phyloP scores from a whole-genome alignment of 2,329 filamentous ascomycete species.

The Epichloe aotearoae region DNA sequence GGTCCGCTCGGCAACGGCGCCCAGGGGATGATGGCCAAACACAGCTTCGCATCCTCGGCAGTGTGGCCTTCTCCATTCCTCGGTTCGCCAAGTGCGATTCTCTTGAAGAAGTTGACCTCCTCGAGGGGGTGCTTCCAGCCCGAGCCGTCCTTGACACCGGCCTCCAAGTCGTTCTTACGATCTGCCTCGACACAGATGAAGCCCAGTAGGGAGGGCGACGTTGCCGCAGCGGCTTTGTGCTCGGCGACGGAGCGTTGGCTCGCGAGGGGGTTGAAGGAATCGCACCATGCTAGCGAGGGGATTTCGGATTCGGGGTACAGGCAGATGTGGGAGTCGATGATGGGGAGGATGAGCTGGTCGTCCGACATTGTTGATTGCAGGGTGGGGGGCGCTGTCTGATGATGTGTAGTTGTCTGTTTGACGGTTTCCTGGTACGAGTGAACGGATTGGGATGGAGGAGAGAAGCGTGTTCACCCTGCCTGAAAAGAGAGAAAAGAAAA shows the following conservation, averaged over 20 bases:
- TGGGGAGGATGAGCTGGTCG: slow-evolving; percentile 33
- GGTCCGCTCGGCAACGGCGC: slow-evolving; percentile 63
- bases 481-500: not conserved
- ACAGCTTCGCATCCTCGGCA: slow-evolving; percentile 30
- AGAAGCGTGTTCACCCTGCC: not conserved
- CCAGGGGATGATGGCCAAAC: slow-evolving; percentile 68
- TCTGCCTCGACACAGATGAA: slow-evolving; percentile 80
- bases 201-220: slow-evolving; percentile 39
- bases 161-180: slow-evolving; percentile 46
- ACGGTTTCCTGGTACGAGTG: not conserved
- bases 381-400: not conserved
- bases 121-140: slow-evolving; percentile 57
- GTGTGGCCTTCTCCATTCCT: slow-evolving; percentile 44
- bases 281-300: slow-evolving; percentile 56
- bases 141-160: slow-evolving; percentile 29
- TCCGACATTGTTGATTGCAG: slow-evolving; percentile 20
- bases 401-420: not conserved
- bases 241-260: slow-evolving; percentile 51
- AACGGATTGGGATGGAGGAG: not conserved
- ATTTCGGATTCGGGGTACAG: slow-evolving; percentile 63
- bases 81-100: slow-evolving; percentile 49
- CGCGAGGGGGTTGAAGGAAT: slow-evolving; percentile 42
- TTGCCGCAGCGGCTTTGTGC: slow-evolving; percentile 37
- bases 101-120: slow-evolving; percentile 57
- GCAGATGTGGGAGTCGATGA: slow-evolving; percentile 88